Evolutionary conservation across 176 grass and related monocot genomes (phyloP).

Genomic region (Ensete glaucum): DNA sequence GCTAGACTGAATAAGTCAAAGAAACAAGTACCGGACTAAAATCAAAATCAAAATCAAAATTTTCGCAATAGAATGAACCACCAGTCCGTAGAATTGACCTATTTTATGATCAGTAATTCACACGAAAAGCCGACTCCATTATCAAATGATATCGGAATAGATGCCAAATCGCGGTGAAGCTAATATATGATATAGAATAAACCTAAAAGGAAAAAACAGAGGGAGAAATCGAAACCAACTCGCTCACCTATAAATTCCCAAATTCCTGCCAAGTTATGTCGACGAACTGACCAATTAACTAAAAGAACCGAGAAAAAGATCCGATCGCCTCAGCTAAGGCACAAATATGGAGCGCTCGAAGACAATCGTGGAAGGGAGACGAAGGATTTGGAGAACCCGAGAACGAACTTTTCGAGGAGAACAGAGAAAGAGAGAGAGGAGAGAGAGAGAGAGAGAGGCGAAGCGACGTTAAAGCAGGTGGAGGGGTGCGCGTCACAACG

Average conservation of each 20-base stretch:
- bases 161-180: not conserved
- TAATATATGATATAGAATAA: not conserved
- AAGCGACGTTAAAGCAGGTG: too few relatives aligned
- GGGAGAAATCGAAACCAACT: not conserved
- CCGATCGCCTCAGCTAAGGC: too few relatives aligned
- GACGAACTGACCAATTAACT: not conserved
- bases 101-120: not conserved
- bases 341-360: too few relatives aligned
- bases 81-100: too few relatives aligned
- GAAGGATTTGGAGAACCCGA: too few relatives aligned
- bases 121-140: not conserved
- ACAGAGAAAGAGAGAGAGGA: too few relatives aligned
- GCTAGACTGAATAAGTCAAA: too few relatives aligned
- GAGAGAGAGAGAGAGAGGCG: too few relatives aligned
- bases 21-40: not conserved
- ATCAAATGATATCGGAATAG: not conserved
- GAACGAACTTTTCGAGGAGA: too few relatives aligned
- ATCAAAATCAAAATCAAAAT: not conserved
- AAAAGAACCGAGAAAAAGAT: not conserved
- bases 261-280: not conserved
- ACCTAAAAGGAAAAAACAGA: not conserved
- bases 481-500: too few relatives aligned
- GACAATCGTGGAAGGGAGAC: too few relatives aligned
- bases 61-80: not conserved
- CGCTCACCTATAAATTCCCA: constrained; percentile 1